Base-by-base conservation (phyloP, 139 green algal species). In the Chara braunii region DNA sequence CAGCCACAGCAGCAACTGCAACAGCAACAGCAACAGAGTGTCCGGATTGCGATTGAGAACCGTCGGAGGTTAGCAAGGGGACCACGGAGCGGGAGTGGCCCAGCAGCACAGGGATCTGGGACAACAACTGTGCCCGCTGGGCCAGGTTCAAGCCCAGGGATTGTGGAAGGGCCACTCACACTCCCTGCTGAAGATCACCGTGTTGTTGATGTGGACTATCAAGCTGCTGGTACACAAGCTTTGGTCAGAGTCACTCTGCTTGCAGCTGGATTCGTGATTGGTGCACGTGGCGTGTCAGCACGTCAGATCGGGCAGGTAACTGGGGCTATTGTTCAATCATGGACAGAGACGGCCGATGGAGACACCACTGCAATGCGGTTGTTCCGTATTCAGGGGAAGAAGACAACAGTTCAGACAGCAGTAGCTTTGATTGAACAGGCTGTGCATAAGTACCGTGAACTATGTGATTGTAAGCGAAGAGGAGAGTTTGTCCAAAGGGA, bases 241-340 rank as follows among this genome's bases (percentile, higher is more conserved):
- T n/a, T 60, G 29, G 59, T 95, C 67, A 68, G 81, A 36, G 78
- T 96, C 51, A 94, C 86, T 0, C 80, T 96, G 3, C 87, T 96
- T 50, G 89, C 89, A 2, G 86, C 89, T 11, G 89, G 89, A 37
- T 95, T 95, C 43, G 72, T 95, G 31, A 94, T 94, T 33, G 88
- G 84, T 11, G 80, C 86, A 0, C 70, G 65, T 37, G 87, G 88
- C 43, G 51, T 64, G 11, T 81, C 68, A 28, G 81, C 95, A n/a
- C 83, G 86, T 5, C 81, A 90, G 34, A 85, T 95, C 63, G 86
- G 81, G 62, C 75, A 68, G 24, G 40, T 63, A 24, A 90, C 74
- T 0, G 87, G 85, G 6, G 78, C 80, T 23, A 81, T 89, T 33
- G 80, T 95, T 56, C 86, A 87, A 68, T 82, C 55, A 63, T 94